These are phyloP conservation scores for Neurospora sp. DNA, from an alignment of 495 filamentous ascomycete genomes.

Conservation along the genomic window DNA sequence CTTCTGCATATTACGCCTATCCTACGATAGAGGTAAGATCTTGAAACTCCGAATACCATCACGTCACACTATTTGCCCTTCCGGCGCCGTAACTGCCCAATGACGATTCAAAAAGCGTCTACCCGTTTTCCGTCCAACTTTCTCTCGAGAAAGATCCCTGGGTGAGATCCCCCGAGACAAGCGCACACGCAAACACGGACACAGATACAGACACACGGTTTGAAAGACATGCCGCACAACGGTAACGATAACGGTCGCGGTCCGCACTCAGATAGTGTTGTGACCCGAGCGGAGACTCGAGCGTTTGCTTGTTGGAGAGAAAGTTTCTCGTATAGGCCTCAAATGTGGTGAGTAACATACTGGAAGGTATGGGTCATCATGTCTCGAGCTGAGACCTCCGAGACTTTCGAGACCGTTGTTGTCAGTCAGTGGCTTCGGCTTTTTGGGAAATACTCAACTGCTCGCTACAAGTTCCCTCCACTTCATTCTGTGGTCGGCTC, in stretches of 20 bases:
- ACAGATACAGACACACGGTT: background rate
- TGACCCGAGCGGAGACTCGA: background rate
- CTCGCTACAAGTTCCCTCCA: background rate
- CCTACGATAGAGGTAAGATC: background rate
- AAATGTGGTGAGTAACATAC: background rate
- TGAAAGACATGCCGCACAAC: background rate
- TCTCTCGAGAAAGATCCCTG: background rate
- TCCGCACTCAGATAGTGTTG: background rate
- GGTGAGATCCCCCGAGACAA: background rate
- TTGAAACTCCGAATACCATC: background rate
- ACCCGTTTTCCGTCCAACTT: background rate
- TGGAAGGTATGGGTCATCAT: background rate
- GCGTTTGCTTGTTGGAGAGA: background rate
- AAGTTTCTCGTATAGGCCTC: background rate
- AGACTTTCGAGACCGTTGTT: background rate
- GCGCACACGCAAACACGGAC: background rate
- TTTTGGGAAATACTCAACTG: background rate
- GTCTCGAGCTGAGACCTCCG: background rate
- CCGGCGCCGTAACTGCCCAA: background rate
- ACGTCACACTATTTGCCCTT: background rate
- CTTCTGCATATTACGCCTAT: background rate
- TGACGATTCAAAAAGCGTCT: background rate
- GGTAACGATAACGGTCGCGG: background rate
- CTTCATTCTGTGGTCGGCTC: background rate
- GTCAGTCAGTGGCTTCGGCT: background rate